A percentile compares a stretch with the other conserved stretches of the same genome.
Evolutionary conservation across 495 filamentous ascomycete species (phyloP).

Genomic region (Annulohypoxylon maeteangense): DNA sequence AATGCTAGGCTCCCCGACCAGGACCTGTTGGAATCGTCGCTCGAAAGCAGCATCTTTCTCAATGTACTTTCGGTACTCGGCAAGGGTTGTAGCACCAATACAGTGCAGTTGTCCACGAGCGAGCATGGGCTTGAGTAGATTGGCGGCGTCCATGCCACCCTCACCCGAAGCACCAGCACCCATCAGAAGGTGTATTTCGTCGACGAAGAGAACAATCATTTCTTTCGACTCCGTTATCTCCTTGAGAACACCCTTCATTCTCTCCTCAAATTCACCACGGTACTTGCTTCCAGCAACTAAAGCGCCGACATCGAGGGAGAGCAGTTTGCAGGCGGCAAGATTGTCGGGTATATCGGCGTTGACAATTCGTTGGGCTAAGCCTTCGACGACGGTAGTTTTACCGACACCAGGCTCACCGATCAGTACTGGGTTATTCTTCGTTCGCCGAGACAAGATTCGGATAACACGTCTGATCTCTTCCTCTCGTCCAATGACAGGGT

Average conservation of each 20-base stretch:
- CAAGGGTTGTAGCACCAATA: conserved; percentile 94
- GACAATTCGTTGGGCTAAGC: conserved; percentile 93
- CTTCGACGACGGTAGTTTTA: conserved; percentile 98
- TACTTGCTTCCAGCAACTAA: conserved; percentile 98
- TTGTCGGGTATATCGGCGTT: conserved; percentile 96
- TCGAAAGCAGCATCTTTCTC: conserved; percentile 99
- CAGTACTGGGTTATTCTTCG: conserved; percentile 98
- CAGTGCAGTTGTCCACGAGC: conserved; percentile 96
- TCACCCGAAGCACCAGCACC: conserved; percentile 92
- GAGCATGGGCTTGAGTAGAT: conserved; percentile 94
- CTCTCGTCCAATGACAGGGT: conserved; percentile 96
- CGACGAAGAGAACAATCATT: conserved; percentile 96
- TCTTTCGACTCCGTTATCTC: conserved; percentile 97
- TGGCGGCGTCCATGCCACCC: conserved; percentile 98
- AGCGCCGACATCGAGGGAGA: conserved; percentile 94
- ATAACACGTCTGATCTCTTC: conserved; percentile 96
- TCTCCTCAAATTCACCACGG: conserved; percentile 96
- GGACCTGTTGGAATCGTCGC: conserved; percentile 96
- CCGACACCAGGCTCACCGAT: conserved; percentile 96
- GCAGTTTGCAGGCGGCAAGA: conserved; percentile 89
- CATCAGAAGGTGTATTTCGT: conserved; percentile 99
- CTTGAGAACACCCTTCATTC: conserved; percentile 98
- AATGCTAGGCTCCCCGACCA: conserved; percentile 91
- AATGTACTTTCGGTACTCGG: conserved; percentile 98
- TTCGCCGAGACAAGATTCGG: conserved; percentile 89